Percentiles rank a stretch among this genome's conserved stretches.
These are phyloP conservation scores for Mycena vulgaris DNA, from an alignment of 768 basidiomycete species.

Conservation along the genomic window DNA sequence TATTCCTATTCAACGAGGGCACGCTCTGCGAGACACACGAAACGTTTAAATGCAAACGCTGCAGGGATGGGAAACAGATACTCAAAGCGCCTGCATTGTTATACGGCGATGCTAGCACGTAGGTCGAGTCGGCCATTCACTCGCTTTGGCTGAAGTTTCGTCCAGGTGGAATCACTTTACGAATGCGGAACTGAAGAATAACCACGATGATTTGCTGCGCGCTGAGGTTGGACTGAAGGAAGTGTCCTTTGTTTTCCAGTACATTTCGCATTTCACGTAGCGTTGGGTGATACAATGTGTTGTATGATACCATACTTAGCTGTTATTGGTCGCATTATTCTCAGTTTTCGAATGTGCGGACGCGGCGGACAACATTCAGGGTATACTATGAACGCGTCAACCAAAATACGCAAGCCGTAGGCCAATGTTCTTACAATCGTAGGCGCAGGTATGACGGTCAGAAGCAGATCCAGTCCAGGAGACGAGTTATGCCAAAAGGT, in stretches of 20 bases:
- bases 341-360: background rate
- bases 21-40: conserved; percentile 96
- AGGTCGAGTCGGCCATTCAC: conserved; percentile 53
- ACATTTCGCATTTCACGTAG: conserved; percentile 81
- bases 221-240: conserved; percentile 89
- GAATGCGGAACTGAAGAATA: conserved; percentile 87
- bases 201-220: conserved; percentile 95
- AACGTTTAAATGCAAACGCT: conserved; percentile 96
- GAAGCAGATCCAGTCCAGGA: conserved; percentile 12
- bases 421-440: background rate
- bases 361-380: background rate
- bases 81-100: conserved; percentile 88
- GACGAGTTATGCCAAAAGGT: conserved; percentile 64
- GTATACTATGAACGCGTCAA: background rate
- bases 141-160: background rate
- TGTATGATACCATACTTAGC: conserved; percentile 10
- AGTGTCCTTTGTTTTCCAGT: conserved; percentile 97
- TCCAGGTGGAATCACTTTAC: conserved; percentile 97
- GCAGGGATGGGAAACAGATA: conserved; percentile 87
- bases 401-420: background rate
- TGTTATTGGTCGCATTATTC: conserved; percentile 1
- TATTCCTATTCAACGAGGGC: conserved; percentile 92
- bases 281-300: conserved; percentile 26
- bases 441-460: background rate
- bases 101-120: conserved; percentile 99